A percentile compares a stretch with the other conserved stretches of the same genome.
phyloP scores from a whole-genome alignment of 2,329 filamentous ascomycete genomes.

The Mycocentrospora acerina region DNA sequence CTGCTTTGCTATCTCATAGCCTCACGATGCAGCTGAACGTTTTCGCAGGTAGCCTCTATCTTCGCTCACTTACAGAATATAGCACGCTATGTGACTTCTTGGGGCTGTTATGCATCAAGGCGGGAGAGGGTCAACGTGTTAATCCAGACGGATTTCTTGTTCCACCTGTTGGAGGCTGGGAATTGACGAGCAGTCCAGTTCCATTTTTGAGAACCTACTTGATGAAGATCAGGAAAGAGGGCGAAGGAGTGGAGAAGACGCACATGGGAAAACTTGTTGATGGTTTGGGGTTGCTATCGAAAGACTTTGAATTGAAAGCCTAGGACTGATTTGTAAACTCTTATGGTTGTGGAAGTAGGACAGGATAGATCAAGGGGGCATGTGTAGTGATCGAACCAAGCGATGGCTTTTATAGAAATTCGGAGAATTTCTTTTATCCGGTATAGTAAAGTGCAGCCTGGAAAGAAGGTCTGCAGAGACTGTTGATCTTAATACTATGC shows the following conservation, averaged over 20 bases:
- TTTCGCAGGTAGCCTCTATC: conserved; percentile 69
- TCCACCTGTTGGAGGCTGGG: conserved; percentile 27
- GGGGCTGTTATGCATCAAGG: conserved; percentile 46
- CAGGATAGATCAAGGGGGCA: too few species aligned
- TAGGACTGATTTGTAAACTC: too few species aligned
- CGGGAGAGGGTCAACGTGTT: conserved; percentile 24
- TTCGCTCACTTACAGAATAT: conserved; percentile 59
- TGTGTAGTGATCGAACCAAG: too few species aligned
- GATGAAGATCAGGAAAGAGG: conserved; percentile 34
- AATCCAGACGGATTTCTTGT: conserved; percentile 40
- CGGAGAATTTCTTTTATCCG: too few species aligned
- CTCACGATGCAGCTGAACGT: conserved; percentile 59
- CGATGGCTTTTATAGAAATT: too few species aligned
- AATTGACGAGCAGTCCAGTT: conserved; percentile 45
- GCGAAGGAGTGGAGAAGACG: conserved; percentile 45
- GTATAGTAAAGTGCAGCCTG: too few species aligned
- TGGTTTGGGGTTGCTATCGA: conserved; percentile 38
- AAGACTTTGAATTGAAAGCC: conserved; percentile 26
- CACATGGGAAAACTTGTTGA: conserved; percentile 47
- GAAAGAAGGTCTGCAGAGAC: too few species aligned
- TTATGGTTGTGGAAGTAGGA: too few species aligned
- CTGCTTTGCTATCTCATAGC: conserved; percentile 13
- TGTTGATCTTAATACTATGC: too few species aligned
- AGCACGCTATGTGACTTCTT: conserved; percentile 53
- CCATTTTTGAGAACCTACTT: conserved; percentile 44